Evolutionary conservation across 176 grass and related monocot genomes (phyloP), one percentile per base, ranked within the genome.

Genomic region (Tuctoria greenei): DNA sequence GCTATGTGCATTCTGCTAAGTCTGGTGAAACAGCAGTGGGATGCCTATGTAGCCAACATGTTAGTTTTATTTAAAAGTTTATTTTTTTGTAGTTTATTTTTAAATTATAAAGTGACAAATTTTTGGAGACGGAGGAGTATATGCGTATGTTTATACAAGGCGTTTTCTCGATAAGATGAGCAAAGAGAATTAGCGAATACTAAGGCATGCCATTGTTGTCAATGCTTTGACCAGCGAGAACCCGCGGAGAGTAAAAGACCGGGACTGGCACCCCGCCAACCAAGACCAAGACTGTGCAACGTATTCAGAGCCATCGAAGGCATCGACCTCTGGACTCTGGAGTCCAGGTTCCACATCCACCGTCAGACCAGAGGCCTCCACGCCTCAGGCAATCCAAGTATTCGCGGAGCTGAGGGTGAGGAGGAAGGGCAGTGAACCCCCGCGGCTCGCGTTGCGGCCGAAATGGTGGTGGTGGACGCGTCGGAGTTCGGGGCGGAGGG

Each of bases 401-500:
- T 40, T 58, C 71, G 78, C 14, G 20, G 45, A 76, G 71, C 65
- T 25, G 25, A 14, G 37, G 31, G 18, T 13, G 54, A 58, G 60
- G 20, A 44, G 52, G 28, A 47, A 16, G 34, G 64, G 1, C 5
- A 46, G 68, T 3, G 50, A 72, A 16, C 15, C 4, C 36, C 43
- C 16, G 34, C 20, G 56, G 9, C 21, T 57, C 20, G 2, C 21
- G 17, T 50, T 23, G 27, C 60, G 21, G 28, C 45, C 27, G 28
- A 67, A 82, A 94, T 95, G 95, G 92, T 95, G 82, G 91, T 92
- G 85, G 82, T 99, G 66, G 95, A 95, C 67, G 64, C 87, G 39
- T 66, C 78, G 69, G 95, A 95, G 85, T 95, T 99, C 79, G 89
- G 88, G 35, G 84, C 88, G 76, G 91, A 95, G 66, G 85, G 79